Conservation (phyloP, 345 rosid genomes). For the Litchi chinensis region DNA sequence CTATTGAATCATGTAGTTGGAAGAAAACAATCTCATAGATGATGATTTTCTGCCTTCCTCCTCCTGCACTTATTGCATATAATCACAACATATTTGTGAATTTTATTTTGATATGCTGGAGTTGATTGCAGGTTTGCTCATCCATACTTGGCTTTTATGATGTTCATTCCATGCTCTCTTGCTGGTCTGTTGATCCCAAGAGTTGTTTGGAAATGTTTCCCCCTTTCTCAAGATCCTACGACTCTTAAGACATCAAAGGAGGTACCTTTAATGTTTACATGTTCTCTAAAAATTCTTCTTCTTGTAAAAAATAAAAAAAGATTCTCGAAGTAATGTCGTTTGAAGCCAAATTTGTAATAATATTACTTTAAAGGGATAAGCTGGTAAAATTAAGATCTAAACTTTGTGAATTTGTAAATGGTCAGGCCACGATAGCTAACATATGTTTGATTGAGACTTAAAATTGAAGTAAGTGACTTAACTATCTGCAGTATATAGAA, state of each 20-base stretch:
- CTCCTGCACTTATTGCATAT: background rate
- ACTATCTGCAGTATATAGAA: background rate
- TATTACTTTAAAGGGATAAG: background rate
- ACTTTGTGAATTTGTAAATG: conserved; percentile 8
- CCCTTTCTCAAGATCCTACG: conserved; percentile 63
- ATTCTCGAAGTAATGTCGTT: background rate
- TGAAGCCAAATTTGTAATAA: background rate
- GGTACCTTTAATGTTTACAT: conserved; percentile 44
- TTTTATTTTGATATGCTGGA: conserved; percentile 8
- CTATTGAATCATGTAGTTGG: background rate
- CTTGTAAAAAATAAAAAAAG: background rate
- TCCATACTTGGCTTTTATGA: conserved; percentile 79
- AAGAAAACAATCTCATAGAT: background rate
- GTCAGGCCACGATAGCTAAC: background rate
- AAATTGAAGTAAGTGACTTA: background rate
- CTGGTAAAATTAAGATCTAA: background rate
- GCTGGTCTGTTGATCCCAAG: conserved; percentile 81
- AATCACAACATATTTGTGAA: conserved; percentile 13
- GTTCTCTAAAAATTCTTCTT: background rate
- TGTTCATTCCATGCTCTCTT: conserved; percentile 85
- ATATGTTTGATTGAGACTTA: conserved; percentile 5
- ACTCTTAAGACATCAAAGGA: conserved; percentile 58
- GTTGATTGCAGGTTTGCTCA: conserved; percentile 84
- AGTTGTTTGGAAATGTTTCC: conserved; percentile 48
- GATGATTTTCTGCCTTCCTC: background rate